Base-by-base conservation (phyloP, 192 early-diverging fungal species). In the Gaertneriomyces semiglobifer region DNA sequence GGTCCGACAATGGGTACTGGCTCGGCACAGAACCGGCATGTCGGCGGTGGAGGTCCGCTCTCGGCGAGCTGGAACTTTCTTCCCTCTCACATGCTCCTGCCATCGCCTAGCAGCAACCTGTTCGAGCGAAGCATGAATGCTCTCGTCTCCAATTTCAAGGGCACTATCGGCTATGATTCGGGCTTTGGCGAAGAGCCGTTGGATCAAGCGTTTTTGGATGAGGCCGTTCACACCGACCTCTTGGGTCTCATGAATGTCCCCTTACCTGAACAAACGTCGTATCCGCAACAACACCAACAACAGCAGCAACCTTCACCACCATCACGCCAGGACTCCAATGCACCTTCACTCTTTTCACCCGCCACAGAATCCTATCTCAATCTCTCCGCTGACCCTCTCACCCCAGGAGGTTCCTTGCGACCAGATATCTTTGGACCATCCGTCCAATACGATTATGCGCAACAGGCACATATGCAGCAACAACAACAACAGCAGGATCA, bases 91-190 rank as follows among this genome's bases (percentile, higher is more conserved):
- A 54, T 68, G 44, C 45, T 66, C 16, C 56, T 77, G 4, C 78
- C 74, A 8, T 77, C 74, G 16, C 78, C 78, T 5, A 72, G 74
- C 38, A 51, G 71, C 19, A 60, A 53, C 46, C 65, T 74, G 50
- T 79, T 77, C 60, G 78, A 79, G 41, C 48, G 72, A 16, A 57
- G 51, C 39, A 76, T 79, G 73, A 70, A 66, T 41, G 78, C 75
- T 1, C 56, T 79, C 38, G 65, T 69, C 10, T 71, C 72, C 10
- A 79, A 70, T 51, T 74, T 79, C 45, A 74, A 68, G 18, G 72
- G 65, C 6, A 42, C 54, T 38, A 44, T 71, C 44, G 75, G 63
- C 25, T 38, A 20, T n/a, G 65, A 53, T 10, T 43, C 42, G 57
- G 14, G 8, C 39, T 14, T 64, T 25, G 63, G 25, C 38, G 63